Evolutionary conservation across 106 monocot genomes (phyloP).

Genomic region (Dendrobium nobile): DNA sequence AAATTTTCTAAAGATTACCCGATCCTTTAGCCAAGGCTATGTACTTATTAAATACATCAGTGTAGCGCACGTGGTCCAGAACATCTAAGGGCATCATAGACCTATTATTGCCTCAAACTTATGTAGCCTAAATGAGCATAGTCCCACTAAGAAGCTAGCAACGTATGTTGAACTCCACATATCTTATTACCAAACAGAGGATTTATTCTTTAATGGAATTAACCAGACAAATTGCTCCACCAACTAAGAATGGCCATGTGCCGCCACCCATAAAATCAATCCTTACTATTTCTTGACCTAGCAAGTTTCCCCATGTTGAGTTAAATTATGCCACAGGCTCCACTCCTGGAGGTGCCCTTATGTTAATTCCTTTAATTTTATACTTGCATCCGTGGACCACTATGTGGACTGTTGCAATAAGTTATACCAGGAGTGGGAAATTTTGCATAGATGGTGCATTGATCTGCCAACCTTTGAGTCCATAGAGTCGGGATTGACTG

Average conservation of each 20-base stretch:
- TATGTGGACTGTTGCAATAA: too few species aligned
- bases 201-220: not conserved
- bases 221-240: not conserved
- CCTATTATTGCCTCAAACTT: too few species aligned
- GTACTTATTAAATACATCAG: slow-evolving; percentile 3
- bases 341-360: slow-evolving; percentile 2
- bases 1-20: slow-evolving; percentile 9
- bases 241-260: too few species aligned
- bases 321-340: not conserved
- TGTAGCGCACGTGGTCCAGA: not conserved
- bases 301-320: not conserved
- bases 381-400: not conserved
- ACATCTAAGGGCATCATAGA: not conserved
- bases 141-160: slow-evolving; percentile 1
- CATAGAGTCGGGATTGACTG: too few species aligned
- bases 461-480: too few species aligned
- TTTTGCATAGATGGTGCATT: too few species aligned
- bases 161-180: not conserved
- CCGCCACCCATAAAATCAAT: not conserved
- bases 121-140: not conserved
- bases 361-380: slow-evolving; percentile 4
- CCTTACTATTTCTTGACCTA: not conserved
- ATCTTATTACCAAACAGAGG: not conserved
- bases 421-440: too few species aligned
- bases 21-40: slow-evolving; percentile 1